Evolutionary conservation across 768 basidiomycete species (phyloP), one percentile per base, ranked within the genome.

Genomic region (Candolleomyces eurysporus): DNA sequence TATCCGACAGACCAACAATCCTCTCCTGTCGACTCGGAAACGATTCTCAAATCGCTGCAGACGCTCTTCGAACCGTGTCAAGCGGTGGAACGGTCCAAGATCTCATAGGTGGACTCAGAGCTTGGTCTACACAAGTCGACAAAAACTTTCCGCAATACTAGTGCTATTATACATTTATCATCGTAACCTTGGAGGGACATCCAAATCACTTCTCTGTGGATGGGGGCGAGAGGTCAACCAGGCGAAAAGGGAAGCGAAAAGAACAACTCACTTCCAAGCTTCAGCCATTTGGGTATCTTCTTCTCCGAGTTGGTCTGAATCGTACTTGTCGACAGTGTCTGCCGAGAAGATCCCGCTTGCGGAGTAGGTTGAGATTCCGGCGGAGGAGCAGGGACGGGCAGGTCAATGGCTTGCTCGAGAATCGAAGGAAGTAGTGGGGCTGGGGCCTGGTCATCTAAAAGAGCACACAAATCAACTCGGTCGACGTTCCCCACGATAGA

Each of bases 1-100:
- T 43, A 5, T 19, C 90, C 1, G 81, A 83, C 3, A 76, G 87
- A 58, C 94, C 93, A 65, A 10, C 71, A 77, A 9, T 76, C 77
- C 6, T 97, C 17, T 73, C 97, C 30, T 98, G 96, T 73, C 83
- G 93, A 32, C 78, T 94, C 21, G 96, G 96, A 5, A 98, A 98
- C 68, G 96, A 98, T 72, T 96, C 94, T 0, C 92, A 94, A 71
- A 82, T 92, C 19, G 96, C 95, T 32, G 94, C 87, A 0, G 79
- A 86, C 40, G 86, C 87, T 5, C 68, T 93, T 19, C 72, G 82
- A 59, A 68, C 67, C 17, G 76, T 66, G 69, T 52, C 65, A 68
- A 14, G 68, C 56, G 3, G 62, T 31, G 53, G 62, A 5, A 66
- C 76, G 40, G 76, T 91, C 17, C 84, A 77, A 66, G 90, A 96